Base-by-base conservation (phyloP, 2,329 filamentous ascomycete species). In the Trichoderma semiorbis region DNA sequence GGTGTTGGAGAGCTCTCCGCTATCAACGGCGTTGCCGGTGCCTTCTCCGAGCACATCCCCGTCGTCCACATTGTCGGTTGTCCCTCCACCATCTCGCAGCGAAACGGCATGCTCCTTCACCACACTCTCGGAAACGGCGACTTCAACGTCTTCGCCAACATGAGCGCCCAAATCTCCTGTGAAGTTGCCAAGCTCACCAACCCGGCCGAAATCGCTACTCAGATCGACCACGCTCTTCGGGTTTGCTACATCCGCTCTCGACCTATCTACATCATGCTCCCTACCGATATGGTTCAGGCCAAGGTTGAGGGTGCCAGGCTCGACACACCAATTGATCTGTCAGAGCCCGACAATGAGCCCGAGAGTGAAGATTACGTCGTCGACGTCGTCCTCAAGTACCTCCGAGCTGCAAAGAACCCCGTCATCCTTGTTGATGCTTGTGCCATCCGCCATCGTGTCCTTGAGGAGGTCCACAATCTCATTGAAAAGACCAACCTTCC, bases 291-390 rank as follows among this genome's bases (percentile, higher is more conserved):
- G 86, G 90, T 93, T 11, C 84, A 90, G 75, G 88, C 90, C 79
- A 93, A 95, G 81, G 84, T 97, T 28, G 91, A 95, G 78, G 93
- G 92, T 43, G 86, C 88, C 61, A 85, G 91, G 8, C 85, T 97
- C 14, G 86, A 90, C n/a, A 90, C 85, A 0, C 89, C 90, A 0
- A 89, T 97, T 72, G 88, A 94, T 77, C 83, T 95, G 2, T 80
- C 84, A 1, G 87, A 89, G 70, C 88, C 89, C 1, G 73, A 79
- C 21, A 96, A 95, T 77, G 88, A 95, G 28, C 77, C 84, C 1
- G 92, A 91, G 74, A 89, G 88, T 72, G 94, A 97, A 80, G 87
- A 93, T 74, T 94, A 95, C 73, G 92, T 95, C n/a, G 92, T 97
- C 11, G 89, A 93, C 47, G 90, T 94, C 18, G 87, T 97, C 12